Evolutionary conservation across 352 stramenopile genomes (phyloP), one percentile per base, ranked within the genome.

Genomic region (Phytopythium vexans): DNA sequence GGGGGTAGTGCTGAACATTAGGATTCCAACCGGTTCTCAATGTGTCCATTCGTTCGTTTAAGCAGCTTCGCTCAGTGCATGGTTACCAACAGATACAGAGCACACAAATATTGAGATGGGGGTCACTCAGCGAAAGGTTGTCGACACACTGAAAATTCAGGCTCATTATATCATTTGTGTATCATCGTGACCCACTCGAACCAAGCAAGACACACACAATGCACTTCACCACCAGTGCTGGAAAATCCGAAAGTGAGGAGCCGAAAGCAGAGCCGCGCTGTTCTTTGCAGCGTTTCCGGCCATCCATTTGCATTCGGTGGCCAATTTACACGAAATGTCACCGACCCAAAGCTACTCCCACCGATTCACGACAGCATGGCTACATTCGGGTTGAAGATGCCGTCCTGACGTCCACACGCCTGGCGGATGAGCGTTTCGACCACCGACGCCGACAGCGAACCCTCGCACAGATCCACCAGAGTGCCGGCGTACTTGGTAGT

Each of bases 91-190:
- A 27, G 21, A 27, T 27, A 27, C 21, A 27, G 21, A 27, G 21
- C 21, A 5, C 48, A 56, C 47, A n/a, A 34, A 56, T 42, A 49
- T 59, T 45, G 41, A 6, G 48, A 59, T 62, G 15, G 36, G 62
- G 60, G 76, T 82, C 74, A 83, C 74, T 86, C 74, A 88, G 69
- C 72, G 54, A 84, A 58, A 78, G 51, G 40, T 81, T 80, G 58
- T 79, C 77, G 52, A 81, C 77, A 88, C 64, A 62, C 37, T 58
- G 54, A 53, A 60, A 68, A 27, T 82, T 88, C 77, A 82, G 75
- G 49, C 74, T 89, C 78, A 89, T 86, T 89, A 89, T 86, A 86
- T 84, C 78, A 86, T 76, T 75, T 67, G 60, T 70, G 60, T 64
- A 86, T 84, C 74, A 86, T 75, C 58, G 73, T 84, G 73, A 81